Percentiles rank a stretch among this genome's conserved stretches.
Conservation (phyloP, 169 alveolate genomes). For the Plasmodium vivax region DNA sequence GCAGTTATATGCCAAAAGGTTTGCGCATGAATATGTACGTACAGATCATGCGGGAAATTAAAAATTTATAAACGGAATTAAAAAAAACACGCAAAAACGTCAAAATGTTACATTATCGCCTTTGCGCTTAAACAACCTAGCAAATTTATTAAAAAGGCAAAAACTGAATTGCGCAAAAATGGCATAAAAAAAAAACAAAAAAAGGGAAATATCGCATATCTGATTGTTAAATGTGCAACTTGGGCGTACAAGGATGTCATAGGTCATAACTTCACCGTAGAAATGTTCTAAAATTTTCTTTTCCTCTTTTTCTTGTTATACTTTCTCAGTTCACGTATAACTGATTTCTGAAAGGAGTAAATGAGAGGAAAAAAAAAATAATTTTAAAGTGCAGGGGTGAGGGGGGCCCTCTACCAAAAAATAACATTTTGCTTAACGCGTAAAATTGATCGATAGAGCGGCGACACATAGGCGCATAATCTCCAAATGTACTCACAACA, state of each 20-base stretch:
- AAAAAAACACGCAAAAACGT: not conserved
- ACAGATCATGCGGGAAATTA: not conserved
- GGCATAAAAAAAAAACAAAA: conserved; percentile 1
- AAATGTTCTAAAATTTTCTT: not conserved
- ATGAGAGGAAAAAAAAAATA: not conserved
- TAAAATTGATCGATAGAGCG: not conserved
- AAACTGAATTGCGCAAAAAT: not conserved
- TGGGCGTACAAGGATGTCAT: not conserved
- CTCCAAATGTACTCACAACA: not conserved
- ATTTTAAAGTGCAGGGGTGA: not conserved
- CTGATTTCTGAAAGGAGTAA: conserved; percentile 10
- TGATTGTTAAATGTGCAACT: not conserved
- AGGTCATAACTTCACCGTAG: conserved; percentile 10
- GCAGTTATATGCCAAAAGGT: not conserved
- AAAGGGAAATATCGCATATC: not conserved
- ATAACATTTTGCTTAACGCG: not conserved
- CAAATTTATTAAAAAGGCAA: not conserved
- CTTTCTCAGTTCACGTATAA: conserved; percentile 21
- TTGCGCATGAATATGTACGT: not conserved
- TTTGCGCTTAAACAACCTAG: not conserved
- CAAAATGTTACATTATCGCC: not conserved
- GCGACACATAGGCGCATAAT: not conserved
- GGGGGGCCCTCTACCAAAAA: not conserved
- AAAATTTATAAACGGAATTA: not conserved
- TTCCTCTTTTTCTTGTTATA: conserved; percentile 37